phyloP scores from a whole-genome alignment of 805 yeast genomes.

The Yarrowia hollandica region DNA sequence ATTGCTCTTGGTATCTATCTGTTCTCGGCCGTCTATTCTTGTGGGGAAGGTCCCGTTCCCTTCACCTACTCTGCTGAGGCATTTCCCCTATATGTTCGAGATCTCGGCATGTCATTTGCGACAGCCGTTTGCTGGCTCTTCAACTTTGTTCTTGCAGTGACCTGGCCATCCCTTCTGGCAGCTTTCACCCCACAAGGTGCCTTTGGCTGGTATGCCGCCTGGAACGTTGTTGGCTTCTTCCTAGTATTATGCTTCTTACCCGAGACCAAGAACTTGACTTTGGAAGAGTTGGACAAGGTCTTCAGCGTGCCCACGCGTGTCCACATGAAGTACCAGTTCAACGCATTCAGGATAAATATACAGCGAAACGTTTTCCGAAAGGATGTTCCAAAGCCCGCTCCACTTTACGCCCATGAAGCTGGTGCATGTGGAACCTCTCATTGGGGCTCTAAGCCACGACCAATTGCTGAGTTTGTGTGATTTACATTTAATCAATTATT shows the following conservation, averaged over 20 bases:
- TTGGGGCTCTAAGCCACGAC: constrained; percentile 17
- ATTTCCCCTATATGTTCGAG: constrained; percentile 75
- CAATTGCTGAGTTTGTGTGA: constrained; percentile 10
- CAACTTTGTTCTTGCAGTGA: constrained; percentile 62
- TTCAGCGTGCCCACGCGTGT: constrained; percentile 56
- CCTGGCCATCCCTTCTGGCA: constrained; percentile 72
- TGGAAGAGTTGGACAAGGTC: constrained; percentile 78
- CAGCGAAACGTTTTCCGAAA: constrained; percentile 33
- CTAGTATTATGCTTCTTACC: constrained; percentile 55
- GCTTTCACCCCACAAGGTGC: constrained; percentile 81
- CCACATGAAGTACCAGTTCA: constrained; percentile 55
- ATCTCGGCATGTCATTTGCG: constrained; percentile 77
- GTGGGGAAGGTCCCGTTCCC: constrained; percentile 89
- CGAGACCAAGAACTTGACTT: constrained; percentile 68
- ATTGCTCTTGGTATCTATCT: constrained; percentile 73
- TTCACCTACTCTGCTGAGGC: constrained; percentile 87
- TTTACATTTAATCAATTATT: neutral
- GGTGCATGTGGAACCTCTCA: neutral
- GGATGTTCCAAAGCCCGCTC: constrained; percentile 31
- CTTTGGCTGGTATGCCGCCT: constrained; percentile 83
- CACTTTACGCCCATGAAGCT: constrained; percentile 28
- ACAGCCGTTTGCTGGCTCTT: constrained; percentile 60
- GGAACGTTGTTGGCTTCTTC: constrained; percentile 75
- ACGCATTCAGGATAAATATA: constrained; percentile 37
- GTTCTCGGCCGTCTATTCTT: constrained; percentile 70